Evolutionary conservation across 352 stramenopile species (phyloP), one percentile per base, ranked within the genome.

Genomic region (Phytopythium chamaehyphon): DNA sequence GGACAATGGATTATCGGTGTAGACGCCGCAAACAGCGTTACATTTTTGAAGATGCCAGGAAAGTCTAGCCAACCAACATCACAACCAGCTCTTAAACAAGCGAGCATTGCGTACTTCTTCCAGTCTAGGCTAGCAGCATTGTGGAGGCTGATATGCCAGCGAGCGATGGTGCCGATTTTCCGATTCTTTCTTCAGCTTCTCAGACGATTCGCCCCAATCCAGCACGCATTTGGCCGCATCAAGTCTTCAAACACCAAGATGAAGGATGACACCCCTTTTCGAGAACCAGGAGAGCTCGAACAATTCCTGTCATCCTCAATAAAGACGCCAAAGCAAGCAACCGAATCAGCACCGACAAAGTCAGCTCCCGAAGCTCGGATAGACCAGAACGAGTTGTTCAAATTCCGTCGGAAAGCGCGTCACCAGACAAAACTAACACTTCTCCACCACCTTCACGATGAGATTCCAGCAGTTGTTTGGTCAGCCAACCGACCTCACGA

Each of bases 331-430:
- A 5, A 2, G 2, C 11, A 12, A 33, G 18, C 11, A n/a, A 26
- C 16, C 15, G 0, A 3, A 14, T n/a, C 33, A 16, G 21, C 1
- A 10, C 28, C 11, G 28, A 19, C 8, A 16, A n/a, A n/a, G n/a
- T 9, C 42, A 28, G 2, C 44, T 51, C n/a, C 18, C 26, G 28
- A 11, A 12, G 18, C 18, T 2, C 1, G 14, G 16, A 21, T 55
- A n/a, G 73, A 69, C 22, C 54, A 51, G 1, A 64, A 76, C 43
- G 66, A 61, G n/a, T 52, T 64, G 15, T 58, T 69, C 47, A 81
- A 83, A 36, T 88, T 86, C 53, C 76, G 79, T 16, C 62, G 78
- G 19, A 84, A 83, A 35, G 76, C 69, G 19, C 73, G 79, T 0
- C 64, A 90, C 24, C 60, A 80, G 52, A 81, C 69, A 21, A 90